phyloP scores from a whole-genome alignment of 2,329 filamentous ascomycete species.

The Ophiostoma sp. region DNA sequence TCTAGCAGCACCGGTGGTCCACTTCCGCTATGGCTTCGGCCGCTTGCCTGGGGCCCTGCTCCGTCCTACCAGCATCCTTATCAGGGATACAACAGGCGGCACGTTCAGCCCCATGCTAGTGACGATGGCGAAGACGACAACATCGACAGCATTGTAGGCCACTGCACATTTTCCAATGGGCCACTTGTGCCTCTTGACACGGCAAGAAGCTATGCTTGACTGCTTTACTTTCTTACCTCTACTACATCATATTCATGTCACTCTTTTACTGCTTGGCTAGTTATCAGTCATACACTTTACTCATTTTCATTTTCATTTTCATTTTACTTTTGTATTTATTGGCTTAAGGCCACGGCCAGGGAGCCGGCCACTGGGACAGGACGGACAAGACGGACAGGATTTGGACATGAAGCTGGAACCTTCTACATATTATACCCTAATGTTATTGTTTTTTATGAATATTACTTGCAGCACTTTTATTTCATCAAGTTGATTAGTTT shows the following conservation, averaged over 20 bases:
- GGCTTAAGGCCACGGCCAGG: background rate
- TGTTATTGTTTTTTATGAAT: background rate
- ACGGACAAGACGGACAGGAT: background rate
- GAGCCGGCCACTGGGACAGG: background rate
- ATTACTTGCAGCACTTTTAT: background rate
- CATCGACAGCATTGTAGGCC: conserved; percentile 32
- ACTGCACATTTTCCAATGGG: conserved; percentile 43
- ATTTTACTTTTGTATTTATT: background rate
- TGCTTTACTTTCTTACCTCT: background rate
- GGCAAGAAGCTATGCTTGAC: conserved; percentile 37
- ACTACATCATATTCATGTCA: background rate
- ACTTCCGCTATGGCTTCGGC: conserved; percentile 33
- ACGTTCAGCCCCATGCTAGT: background rate
- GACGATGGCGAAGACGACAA: conserved; percentile 12
- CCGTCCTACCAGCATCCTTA: conserved; percentile 31
- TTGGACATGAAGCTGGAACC: conserved; percentile 3
- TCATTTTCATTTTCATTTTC: background rate
- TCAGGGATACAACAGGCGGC: conserved; percentile 29
- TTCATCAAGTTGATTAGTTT: no score
- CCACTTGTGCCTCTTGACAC: conserved; percentile 34
- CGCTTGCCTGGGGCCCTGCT: conserved; percentile 45
- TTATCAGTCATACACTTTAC: background rate
- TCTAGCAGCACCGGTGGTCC: conserved; percentile 14
- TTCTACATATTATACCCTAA: background rate
- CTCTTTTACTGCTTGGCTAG: background rate